Conservation (phyloP, 2,329 filamentous ascomycete species). For the Bipolaris victoriae region DNA sequence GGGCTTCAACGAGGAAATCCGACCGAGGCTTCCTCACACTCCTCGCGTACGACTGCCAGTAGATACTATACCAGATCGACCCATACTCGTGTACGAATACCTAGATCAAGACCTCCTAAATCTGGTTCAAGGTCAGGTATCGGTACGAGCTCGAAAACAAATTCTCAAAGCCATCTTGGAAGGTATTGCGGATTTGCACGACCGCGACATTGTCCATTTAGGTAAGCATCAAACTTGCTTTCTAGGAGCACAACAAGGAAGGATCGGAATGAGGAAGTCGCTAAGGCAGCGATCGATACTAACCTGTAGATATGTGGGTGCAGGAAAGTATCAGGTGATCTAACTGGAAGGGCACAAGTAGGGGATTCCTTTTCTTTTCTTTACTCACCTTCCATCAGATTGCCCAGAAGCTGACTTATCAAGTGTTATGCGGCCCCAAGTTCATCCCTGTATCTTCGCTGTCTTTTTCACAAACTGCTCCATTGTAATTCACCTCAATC, state of each 20-base stretch:
- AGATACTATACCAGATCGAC: conserved; percentile 27
- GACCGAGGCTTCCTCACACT: conserved; percentile 30
- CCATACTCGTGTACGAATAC: conserved; percentile 34
- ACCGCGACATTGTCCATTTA: conserved; percentile 34
- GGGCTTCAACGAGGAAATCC: conserved; percentile 28
- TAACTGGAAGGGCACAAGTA: no score
- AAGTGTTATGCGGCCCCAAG: no score
- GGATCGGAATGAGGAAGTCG: background rate
- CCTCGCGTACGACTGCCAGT: conserved; percentile 25
- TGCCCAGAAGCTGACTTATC: no score
- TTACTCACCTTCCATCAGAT: no score
- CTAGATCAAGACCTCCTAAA: conserved; percentile 29
- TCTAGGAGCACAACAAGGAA: no score
- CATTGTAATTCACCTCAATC: no score
- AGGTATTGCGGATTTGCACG: conserved; percentile 35
- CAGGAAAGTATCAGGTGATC: no score
- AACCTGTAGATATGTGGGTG: no score
- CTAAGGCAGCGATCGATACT: background rate
- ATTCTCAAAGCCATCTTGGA: conserved; percentile 33
- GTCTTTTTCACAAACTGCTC: no score
- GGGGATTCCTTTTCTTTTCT: no score
- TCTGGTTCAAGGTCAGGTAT: conserved; percentile 21
- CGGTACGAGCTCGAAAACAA: conserved; percentile 23
- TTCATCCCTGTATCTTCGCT: no score
- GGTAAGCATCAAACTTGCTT: conserved; percentile 5